Evolutionary conservation across 2,329 filamentous ascomycete genomes (phyloP), one percentile per base, ranked within the genome.

Genomic region (Chaetothyriales sp.): DNA sequence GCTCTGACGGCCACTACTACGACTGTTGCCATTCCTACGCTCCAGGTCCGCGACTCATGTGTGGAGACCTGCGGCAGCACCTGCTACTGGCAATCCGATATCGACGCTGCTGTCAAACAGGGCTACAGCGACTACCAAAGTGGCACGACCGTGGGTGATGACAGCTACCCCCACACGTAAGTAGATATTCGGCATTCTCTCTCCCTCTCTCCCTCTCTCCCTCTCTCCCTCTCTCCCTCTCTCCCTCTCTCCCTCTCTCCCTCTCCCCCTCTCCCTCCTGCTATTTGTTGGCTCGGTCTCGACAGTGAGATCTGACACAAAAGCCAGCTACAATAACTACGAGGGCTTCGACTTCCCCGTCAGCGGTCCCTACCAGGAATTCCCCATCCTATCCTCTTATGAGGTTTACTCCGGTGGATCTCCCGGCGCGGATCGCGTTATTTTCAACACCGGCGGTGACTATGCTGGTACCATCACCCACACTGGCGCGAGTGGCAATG

Each of bases 391-490:
- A 61, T 66, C 64, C 13, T 70, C 66, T 25, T 73, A 72, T 18
- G 58, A 63, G 1, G 63, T 74, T 1, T 83, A 81, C 63, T 72
- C 63, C 52, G 80, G 81, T 47, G 78, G 80, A 20, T 76, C 75
- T 1, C 83, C 83, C 1, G 82, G 83, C 40, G 69, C 83, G 18
- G 82, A 86, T 63, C 78, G 83, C 48, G 78, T 85, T 50, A 67
- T 84, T 29, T 80, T 86, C 68, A 82, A 79, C 62, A 70, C 62
- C 0, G 55, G 66, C 15, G 77, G 81, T 59, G 54, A 74, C 52
- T 73, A 77, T 45, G 82, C 80, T 13, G 82, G 81, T 40, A 70
- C 76, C 25, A 83, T 86, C 56, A 86, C 83, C 0, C 83, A 86
- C 62, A 83, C 80, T 19, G 83, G 83, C 25, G 82, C 83, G 18